A percentile compares a stretch with the other conserved stretches of the same genome.
phyloP scores from a whole-genome alignment of 2,329 filamentous ascomycete species.

The Dothistroma septosporum region DNA sequence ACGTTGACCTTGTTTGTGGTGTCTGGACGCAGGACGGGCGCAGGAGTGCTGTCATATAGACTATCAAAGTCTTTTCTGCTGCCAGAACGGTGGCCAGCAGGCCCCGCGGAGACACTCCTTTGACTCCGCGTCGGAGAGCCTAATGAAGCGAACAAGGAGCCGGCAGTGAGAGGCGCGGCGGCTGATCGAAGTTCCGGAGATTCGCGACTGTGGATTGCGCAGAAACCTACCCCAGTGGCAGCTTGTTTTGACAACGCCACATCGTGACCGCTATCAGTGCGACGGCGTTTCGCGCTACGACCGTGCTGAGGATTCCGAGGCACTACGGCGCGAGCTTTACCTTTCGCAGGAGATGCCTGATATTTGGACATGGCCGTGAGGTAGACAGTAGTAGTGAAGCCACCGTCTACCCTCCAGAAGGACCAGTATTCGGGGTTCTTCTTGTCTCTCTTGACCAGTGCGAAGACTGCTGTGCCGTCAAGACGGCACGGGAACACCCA shows the following conservation, averaged over 20 bases:
- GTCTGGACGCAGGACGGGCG: background rate
- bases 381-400: slow-evolving; percentile 3
- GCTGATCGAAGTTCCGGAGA: background rate
- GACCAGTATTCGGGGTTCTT: background rate
- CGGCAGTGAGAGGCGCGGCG: background rate
- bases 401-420: slow-evolving; percentile 11
- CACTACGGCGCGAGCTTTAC: background rate
- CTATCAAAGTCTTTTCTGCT: background rate
- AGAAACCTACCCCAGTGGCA: background rate
- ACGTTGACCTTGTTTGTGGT: background rate
- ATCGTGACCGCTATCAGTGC: background rate
- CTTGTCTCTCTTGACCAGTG: slow-evolving; percentile 2
- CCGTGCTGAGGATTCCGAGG: background rate
- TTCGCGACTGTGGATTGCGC: background rate
- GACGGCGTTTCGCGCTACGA: background rate
- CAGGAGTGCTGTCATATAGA: background rate
- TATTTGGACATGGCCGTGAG: background rate
- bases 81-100: background rate
- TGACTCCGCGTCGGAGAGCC: background rate
- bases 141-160: background rate
- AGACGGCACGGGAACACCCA: slow-evolving; percentile 7
- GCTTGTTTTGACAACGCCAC: background rate
- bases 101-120: background rate
- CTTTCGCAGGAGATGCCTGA: background rate
- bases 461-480: slow-evolving; percentile 5